Evolutionary conservation across 2,329 filamentous ascomycete genomes (phyloP), one percentile per base, ranked within the genome.

Genomic region (Claviceps citrina): DNA sequence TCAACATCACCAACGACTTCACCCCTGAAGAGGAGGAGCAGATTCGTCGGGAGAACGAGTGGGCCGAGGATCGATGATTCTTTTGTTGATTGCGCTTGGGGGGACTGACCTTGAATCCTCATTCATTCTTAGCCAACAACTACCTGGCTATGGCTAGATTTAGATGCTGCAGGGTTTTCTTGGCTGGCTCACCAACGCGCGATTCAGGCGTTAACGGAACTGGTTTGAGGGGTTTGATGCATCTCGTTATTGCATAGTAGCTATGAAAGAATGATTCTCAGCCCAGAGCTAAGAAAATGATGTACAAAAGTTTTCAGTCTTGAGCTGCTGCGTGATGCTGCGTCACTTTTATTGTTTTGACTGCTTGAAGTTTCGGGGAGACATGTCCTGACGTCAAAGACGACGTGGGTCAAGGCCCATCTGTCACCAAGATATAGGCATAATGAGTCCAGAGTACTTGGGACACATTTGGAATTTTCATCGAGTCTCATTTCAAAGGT

Each of bases 1-100:
- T 98, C 71, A 98, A 98, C 68, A 98, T 98, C 56, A 91, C 93
- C 55, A 98, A 98, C 54, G 91, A 98, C 62, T 98, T 98, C 67
- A 96, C 91, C 0, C 85, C 89, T 2, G 91, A 98, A 64, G 91
- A 98, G 67, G 91, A 98, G 64, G 91, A 98, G 58, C 91, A 98
- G 72, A 98, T 91, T 48, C 81, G 84, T 42, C 76, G 84, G 4
- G 84, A 91, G 70, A 91, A 91, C 59, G 84, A 91, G 64, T 91
- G 84, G 84, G 84, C 84, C 34, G 84, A 91, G 69, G 84, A 91
- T 51, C 76, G 78, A 52, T 83, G 71, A 69, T 50, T 34, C 13
- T 19, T 26, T 10, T 4, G 5, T 24, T n/a, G 32, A 6, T 3
- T 22, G n/a, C 7, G 19, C n/a, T 19, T 10, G 10, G 25, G 26